Base-by-base conservation (phyloP, 306 rosid species). In the Cucurbita pepo region DNA sequence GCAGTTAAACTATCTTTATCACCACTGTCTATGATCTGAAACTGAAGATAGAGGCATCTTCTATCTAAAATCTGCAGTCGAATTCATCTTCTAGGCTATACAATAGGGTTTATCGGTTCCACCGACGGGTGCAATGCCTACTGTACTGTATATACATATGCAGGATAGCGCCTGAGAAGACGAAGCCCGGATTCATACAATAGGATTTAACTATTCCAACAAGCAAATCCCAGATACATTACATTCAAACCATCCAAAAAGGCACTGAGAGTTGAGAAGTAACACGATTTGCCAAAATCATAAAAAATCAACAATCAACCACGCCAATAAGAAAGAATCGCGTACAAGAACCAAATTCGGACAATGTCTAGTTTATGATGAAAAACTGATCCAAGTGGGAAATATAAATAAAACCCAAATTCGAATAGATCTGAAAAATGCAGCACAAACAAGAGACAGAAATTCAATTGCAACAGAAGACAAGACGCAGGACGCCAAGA, bases 391-490 rank as follows among this genome's bases (percentile, higher is more conserved):
- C 37, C 6, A 63, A 64, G 10, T 4, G 19, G 58, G 15, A 30
- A 50, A 69, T 22, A 50, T 3, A 47, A 45, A 69, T 10, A 69
- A 9, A 69, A 30, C 41, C n/a, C 37, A 19, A 34, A 69, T 8
- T 69, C 45, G 47, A 69, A 30, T 34, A 51, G 74, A 69, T 69
- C 59, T 69, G 74, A 34, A 5, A n/a, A 69, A 69, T 69, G 74
- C 57, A 69, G 47, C 8, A 25, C 50, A 51, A 69, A 69, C 22
- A 25, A 45, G 73, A 8, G 56, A 67, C 8, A 11, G 40, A 67
- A 47, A 67, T 48, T 13, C 12, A 47, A 67, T 22, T 47, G 8
- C 43, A 67, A 45, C 6, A 45, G 21, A 8, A 14, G 11, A 30
- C 41, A 34, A 30, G 8, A 56, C 10, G 55, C 40, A 1, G 34